A percentile compares a stretch with the other conserved stretches of the same genome.
phyloP scores from a whole-genome alignment of 1,139 yeast genomes.

The Yamadazyma diospyri region DNA sequence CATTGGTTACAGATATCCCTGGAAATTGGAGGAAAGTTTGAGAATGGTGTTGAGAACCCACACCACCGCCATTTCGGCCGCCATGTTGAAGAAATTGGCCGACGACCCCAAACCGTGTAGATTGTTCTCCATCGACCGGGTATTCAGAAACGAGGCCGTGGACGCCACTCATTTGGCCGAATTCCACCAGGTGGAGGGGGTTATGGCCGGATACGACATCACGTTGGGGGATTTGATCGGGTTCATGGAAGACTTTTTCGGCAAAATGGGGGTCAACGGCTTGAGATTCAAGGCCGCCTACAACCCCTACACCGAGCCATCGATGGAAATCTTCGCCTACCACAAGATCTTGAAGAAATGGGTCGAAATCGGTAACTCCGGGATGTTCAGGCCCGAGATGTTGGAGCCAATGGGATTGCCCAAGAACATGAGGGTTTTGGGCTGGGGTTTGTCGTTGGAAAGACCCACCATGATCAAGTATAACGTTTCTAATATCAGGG shows the following conservation, averaged over 20 bases:
- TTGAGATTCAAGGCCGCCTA: constrained; percentile 97
- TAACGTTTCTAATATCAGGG: constrained; percentile 92
- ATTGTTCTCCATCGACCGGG: constrained; percentile 94
- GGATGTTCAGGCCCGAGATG: constrained; percentile 99
- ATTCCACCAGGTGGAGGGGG: constrained; percentile 99
- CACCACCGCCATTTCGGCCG: constrained; percentile 90
- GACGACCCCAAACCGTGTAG: constrained; percentile 87
- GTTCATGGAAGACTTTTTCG: constrained; percentile 96
- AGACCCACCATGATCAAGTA: constrained; percentile 99
- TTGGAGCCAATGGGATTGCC: constrained; percentile 97
- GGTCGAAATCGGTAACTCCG: constrained; percentile 99
- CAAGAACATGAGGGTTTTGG: constrained; percentile 86
- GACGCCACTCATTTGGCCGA: constrained; percentile 99
- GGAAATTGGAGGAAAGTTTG: constrained; percentile 88
- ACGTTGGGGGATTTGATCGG: constrained; percentile 96
- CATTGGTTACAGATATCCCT: constrained; percentile 96
- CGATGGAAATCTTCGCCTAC: constrained; percentile 96
- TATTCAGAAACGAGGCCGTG: constrained; percentile 98
- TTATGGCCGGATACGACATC: constrained; percentile 91
- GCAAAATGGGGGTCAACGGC: constrained; percentile 94
- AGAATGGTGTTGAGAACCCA: constrained; percentile 95
- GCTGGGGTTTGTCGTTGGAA: constrained; percentile 97
- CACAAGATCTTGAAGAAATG: constrained; percentile 92
- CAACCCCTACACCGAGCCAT: constrained; percentile 98
- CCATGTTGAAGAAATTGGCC: constrained; percentile 84